Evolutionary conservation across 2,329 filamentous ascomycete species (phyloP).

Genomic region (Cytospora schulzeri): DNA sequence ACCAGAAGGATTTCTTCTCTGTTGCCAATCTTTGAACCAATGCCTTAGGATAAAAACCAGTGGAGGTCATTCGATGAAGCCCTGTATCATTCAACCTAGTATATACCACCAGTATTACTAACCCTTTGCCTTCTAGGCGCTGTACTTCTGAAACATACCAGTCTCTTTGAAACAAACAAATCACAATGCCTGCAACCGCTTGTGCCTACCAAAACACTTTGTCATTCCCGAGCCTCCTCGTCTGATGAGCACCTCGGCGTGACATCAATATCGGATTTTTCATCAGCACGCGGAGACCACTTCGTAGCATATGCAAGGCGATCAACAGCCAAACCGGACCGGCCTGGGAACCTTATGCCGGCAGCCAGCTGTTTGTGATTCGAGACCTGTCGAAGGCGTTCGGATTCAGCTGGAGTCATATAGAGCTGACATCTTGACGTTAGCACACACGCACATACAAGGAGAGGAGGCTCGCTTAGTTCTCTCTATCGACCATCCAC

Average conservation of each 20-base stretch:
- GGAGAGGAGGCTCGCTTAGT: neutral
- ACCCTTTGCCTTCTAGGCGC: neutral
- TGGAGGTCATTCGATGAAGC: neutral
- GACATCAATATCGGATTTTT: neutral
- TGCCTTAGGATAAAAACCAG: neutral
- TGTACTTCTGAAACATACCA: neutral
- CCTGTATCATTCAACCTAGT: slow-evolving; percentile 1
- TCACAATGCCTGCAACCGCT: neutral
- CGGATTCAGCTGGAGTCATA: slow-evolving; percentile 55
- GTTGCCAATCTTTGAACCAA: slow-evolving; percentile 32
- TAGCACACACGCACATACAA: neutral
- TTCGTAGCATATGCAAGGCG: slow-evolving; percentile 40
- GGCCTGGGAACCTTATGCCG: slow-evolving; percentile 52
- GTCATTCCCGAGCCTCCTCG: neutral
- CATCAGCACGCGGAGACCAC: slow-evolving; percentile 21
- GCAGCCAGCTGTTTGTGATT: slow-evolving; percentile 59
- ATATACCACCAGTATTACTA: neutral
- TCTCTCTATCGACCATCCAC: neutral
- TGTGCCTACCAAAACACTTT: neutral
- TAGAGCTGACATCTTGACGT: slow-evolving; percentile 41
- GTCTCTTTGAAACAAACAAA: neutral
- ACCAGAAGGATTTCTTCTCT: slow-evolving; percentile 37
- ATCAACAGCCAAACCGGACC: slow-evolving; percentile 48
- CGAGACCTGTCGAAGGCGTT: slow-evolving; percentile 56
- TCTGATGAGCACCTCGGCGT: neutral